These are phyloP conservation scores for Vanilla planifolia DNA, from an alignment of 106 monocot species.

Conservation along the genomic window DNA sequence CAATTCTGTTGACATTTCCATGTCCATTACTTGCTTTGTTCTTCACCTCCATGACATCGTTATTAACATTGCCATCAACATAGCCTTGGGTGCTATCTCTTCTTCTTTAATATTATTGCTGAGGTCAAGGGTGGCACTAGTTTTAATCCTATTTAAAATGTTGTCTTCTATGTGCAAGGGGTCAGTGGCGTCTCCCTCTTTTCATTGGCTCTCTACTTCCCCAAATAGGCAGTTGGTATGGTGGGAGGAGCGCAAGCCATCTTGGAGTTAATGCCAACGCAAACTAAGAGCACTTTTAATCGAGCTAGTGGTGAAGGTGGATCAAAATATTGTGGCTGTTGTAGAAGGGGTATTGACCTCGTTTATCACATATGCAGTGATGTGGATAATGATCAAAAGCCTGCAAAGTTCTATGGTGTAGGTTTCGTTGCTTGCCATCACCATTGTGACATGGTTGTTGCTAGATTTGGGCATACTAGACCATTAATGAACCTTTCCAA, in stretches of 20 bases:
- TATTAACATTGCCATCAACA: conserved; percentile 24
- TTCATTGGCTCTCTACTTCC: conserved; percentile 58
- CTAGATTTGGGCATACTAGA: conserved; percentile 37
- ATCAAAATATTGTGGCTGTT: conserved; percentile 30
- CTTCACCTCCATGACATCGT: conserved; percentile 13
- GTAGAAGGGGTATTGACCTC: conserved; percentile 50
- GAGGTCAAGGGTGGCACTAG: conserved; percentile 40
- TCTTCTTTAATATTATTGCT: conserved; percentile 25
- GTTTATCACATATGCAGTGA: conserved; percentile 33
- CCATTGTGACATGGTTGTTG: conserved; percentile 30
- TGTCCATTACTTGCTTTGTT: conserved; percentile 18
- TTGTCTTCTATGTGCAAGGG: conserved; percentile 56
- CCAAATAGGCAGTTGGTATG: conserved; percentile 36
- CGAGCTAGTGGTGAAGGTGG: conserved; percentile 43
- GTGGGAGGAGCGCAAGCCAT: conserved; percentile 38
- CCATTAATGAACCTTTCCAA: conserved; percentile 58
- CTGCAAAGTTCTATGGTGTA: conserved; percentile 27
- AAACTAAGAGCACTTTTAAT: conserved; percentile 45
- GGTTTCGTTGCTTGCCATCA: conserved; percentile 21
- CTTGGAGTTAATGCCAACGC: conserved; percentile 31
- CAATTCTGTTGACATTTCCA: conserved; percentile 28
- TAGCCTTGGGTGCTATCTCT: conserved; percentile 23
- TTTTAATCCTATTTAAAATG: conserved; percentile 52
- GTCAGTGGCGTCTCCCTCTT: conserved; percentile 31
- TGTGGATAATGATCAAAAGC: conserved; percentile 33